Conservation (phyloP, 192 early-diverging fungal species). For the Backusella tuberculispora region DNA sequence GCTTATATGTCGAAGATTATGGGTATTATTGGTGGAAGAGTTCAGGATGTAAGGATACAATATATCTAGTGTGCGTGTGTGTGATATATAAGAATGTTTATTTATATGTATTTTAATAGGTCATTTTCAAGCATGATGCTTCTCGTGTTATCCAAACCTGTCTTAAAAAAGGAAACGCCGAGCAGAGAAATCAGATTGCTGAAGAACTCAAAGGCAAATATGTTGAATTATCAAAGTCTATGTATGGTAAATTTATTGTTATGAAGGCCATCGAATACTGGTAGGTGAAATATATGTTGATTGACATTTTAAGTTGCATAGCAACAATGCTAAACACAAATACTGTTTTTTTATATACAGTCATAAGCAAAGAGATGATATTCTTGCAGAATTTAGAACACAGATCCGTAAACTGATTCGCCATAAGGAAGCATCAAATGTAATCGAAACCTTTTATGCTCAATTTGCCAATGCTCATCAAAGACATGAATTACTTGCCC, state of each 20-base stretch:
- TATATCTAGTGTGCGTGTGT: background rate
- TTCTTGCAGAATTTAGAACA: constrained; percentile 82
- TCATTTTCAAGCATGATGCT: constrained; percentile 96
- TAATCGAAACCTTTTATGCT: constrained; percentile 85
- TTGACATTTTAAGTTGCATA: background rate
- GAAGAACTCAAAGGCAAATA: constrained; percentile 80
- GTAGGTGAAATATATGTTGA: constrained; percentile 31
- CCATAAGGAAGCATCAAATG: constrained; percentile 86
- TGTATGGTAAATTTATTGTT: constrained; percentile 91
- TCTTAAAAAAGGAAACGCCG: constrained; percentile 83
- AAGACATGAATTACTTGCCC: constrained; percentile 73
- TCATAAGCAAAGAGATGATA: constrained; percentile 64
- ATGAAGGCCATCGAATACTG: constrained; percentile 86
- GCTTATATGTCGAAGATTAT: constrained; percentile 81
- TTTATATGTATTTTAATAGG: constrained; percentile 23
- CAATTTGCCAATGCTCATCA: constrained; percentile 81
- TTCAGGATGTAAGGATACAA: constrained; percentile 61
- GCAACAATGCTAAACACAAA: background rate
- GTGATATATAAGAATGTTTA: background rate
- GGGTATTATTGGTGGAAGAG: constrained; percentile 76
- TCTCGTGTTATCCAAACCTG: constrained; percentile 90
- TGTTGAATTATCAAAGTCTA: constrained; percentile 69
- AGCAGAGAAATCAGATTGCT: constrained; percentile 80
- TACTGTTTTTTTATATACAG: constrained; percentile 27
- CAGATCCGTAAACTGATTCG: constrained; percentile 82